A percentile compares a stretch with the other conserved stretches of the same genome.
These are phyloP conservation scores for Cardiospermum halicacabum DNA, from an alignment of 345 rosid genomes.

Conservation along the genomic window DNA sequence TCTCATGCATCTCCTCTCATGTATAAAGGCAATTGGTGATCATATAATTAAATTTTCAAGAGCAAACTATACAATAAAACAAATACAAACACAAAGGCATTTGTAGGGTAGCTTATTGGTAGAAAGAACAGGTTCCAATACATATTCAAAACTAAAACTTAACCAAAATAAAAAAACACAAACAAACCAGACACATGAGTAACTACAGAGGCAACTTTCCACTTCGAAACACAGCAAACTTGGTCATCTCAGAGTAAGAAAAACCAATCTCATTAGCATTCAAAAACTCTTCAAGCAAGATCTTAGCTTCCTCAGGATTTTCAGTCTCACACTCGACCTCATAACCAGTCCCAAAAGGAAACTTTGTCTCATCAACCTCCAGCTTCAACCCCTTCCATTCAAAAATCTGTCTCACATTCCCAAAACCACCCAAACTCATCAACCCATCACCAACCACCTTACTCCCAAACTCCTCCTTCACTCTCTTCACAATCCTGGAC, in stretches of 20 bases:
- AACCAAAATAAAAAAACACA: neutral
- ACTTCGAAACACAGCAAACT: constrained; percentile 71
- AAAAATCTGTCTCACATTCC: constrained; percentile 59
- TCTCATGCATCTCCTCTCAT: too few species aligned
- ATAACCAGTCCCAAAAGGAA: constrained; percentile 58
- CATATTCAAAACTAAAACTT: neutral
- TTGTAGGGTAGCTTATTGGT: too few species aligned
- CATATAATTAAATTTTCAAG: too few species aligned
- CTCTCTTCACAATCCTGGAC: constrained; percentile 62
- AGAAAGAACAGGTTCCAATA: too few species aligned
- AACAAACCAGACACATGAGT: constrained; percentile 10
- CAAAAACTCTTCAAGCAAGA: constrained; percentile 53
- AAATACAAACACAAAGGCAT: too few species aligned
- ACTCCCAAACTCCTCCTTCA: constrained; percentile 62
- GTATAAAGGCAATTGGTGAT: too few species aligned
- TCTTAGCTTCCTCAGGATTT: constrained; percentile 68
- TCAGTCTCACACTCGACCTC: constrained; percentile 81
- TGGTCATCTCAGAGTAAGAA: constrained; percentile 57
- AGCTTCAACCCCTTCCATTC: constrained; percentile 65
- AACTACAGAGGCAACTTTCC: constrained; percentile 50
- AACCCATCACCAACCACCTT: constrained; percentile 34
- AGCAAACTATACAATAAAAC: too few species aligned
- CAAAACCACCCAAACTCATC: constrained; percentile 81
- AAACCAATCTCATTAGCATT: constrained; percentile 50
- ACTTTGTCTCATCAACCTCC: constrained; percentile 86